Evolutionary conservation across 768 basidiomycete genomes (phyloP), one percentile per base, ranked within the genome.

Genomic region (Crucibulum laeve): DNA sequence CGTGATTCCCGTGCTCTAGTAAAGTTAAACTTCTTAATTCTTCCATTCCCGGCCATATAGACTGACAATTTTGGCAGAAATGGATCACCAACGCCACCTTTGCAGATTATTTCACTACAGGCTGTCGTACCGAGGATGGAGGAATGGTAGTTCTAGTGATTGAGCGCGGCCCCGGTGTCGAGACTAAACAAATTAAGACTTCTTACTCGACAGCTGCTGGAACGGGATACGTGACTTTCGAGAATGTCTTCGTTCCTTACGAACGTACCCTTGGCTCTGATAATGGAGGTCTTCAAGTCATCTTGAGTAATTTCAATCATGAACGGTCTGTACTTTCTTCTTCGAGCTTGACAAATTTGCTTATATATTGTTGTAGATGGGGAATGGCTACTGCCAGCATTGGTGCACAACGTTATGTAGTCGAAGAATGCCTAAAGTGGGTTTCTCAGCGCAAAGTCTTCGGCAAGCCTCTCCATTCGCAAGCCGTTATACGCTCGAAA

Each of bases 31-130:
- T 2, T 22, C 23, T 15, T n/a, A 40, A 4, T 22, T 40, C 8
- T n/a, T 22, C 25, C 11, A 14, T 19, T 33, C 38, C 17, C 40
- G n/a, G n/a, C n/a, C n/a, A n/a, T n/a, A n/a, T 42, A 33, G 23
- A 32, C 30, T 32, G 30, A 32, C 11, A 32, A 13, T 13, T 5
- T 30, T 41, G n/a, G n/a, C 42, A 65, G 61, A 86, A 85, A 67
- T 90, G 87, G 87, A 87, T 90, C 51, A 87, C 86, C 32, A 90
- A 91, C 52, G 83, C 82, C 46, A 77, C 73, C 33, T 83, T 81
- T 53, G 73, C 79, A 21, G 85, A 88, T 60, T 84, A 79, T 53
- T 85, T 86, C 57, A 79, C 79, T 2, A 79, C 79, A 3, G 73
- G 74, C 0, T 84, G 82, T 58, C 65, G 67, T 39, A 78, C 74